Base-by-base conservation (phyloP, 177 flowering plant species). In the Vitis hybrid region DNA sequence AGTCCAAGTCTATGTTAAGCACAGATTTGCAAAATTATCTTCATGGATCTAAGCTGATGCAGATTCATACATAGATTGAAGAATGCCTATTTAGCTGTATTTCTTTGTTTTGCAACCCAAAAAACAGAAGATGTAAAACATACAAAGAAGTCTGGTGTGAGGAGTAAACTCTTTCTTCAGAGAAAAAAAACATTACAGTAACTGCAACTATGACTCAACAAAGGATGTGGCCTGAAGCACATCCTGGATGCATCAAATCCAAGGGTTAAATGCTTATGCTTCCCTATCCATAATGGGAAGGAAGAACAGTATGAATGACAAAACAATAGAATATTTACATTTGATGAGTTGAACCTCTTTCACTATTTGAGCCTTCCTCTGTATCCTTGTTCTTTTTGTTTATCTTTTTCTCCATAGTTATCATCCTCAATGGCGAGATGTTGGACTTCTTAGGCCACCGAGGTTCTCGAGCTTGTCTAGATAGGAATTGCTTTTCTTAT, bases 371-470 rank as follows among this genome's bases (percentile, higher is more conserved):
- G 17, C 10, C 24, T 18, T 59, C 30, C 21, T 18, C 21, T 24
- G 17, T 24, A 11, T 17, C 62, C 35, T n/a, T 62, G 30, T 12
- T 11, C 7, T 13, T 62, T 62, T 21, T 12, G 13, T 48, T 27
- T 12, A 9, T 48, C 62, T 58, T 20, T 58, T 24, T n/a, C 62
- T 58, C 62, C 18, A 4, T 63, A 21, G 57, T 18, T 24, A 60
- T 9, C 17, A 6, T 20, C 17, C 48, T 78, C 58, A 86, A 61
- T 86, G 84, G 32, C 89, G 80, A 12, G 81, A 73, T 9, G 77
- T 76, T 12, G 89, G 89, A 73, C 87, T 86, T 79, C 83, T 77
- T 15, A 68, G 20, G 27, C 77, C 82, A 41, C 76, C 80, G 59
- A 77, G 67, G 70, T 76, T 75, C 61, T 84, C 84, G 24, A 84